Base-by-base conservation (phyloP, 208 protist species). In the Herpetomonas samuelpessoai region DNA sequence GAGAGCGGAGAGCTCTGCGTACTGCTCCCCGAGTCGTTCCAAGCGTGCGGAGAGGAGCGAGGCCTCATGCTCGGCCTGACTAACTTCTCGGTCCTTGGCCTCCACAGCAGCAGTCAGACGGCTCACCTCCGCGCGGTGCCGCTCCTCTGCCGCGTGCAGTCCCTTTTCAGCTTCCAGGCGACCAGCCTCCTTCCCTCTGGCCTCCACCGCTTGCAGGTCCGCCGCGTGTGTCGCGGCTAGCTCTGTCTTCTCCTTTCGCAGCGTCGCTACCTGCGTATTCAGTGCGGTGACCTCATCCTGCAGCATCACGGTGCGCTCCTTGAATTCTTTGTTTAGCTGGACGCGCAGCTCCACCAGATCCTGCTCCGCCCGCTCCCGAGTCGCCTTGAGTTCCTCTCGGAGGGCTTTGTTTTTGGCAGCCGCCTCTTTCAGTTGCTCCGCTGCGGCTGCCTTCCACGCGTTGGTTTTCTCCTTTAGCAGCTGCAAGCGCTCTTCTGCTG, bases 361-460 rank as follows among this genome's bases (percentile, higher is more conserved):
- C 1, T 4, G 26, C 4, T 81, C 72, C 24, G 61, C 44, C 19
- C n/a, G 38, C 2, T 50, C 47, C 7, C 48, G 45, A 0, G 47
- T 28, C 24, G 50, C 49, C 45, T 75, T 61, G 1, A 76, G 57
- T 22, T 81, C 67, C 26, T 81, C 79, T 19, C 74, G 69, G 48
- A 86, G 52, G 29, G 57, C 56, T 39, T 74, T 66, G 58, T 81
- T 85, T 29, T 85, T 85, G 41, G 50, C 63, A 2, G 72, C 65
- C 10, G 73, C 71, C 28, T 81, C 70, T 12, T 46, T 60, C 24
- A 85, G 45, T 35, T 85, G 74, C 9, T 57, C 27, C 18, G 68
- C 57, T 39, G 79, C 78, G 27, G 78, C 68, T 30, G 53, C 26
- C 57, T 81, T 79, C 79, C 73, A 82, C 22, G 48, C 26, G 50